Base-by-base conservation (phyloP, 768 basidiomycete genomes). In the Rhodotorula graminis region DNA sequence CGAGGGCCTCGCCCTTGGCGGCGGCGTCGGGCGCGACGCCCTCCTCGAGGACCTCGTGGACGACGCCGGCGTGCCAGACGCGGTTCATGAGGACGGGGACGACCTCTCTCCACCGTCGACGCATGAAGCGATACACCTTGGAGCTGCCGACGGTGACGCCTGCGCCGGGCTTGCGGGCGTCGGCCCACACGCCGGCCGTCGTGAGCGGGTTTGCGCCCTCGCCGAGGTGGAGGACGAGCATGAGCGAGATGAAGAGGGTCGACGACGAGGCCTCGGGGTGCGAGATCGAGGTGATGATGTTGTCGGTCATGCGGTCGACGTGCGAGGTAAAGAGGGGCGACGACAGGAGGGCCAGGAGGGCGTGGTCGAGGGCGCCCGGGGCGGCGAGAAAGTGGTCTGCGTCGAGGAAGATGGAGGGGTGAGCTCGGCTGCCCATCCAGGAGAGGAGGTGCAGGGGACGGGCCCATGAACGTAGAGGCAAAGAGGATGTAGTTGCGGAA, bases 271-370 rank as follows among this genome's bases (percentile, higher is more conserved):
- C 84, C 83, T 79, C 86, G 84, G 21, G 86, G 86, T 76, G 91
- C 88, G 61, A 88, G 64, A 75, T 64, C 23, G 55, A 44, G 46
- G 53, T 85, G 50, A 89, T 83, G 61, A 93, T 83, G 55, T 90
- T 85, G 75, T 92, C 90, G 67, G 88, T 87, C 91, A 94, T 94
- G 47, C 95, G 84, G 79, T 93, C 93, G 7, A 91, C 93, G 80
- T 97, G 93, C 78, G 90, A 94, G 5, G 86, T 81, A 77, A 97
- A 96, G 53, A 98, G 85, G 78, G 94, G 93, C 0, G 91, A 93
- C 65, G 88, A 86, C 55, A 94, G 83, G 21, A 98, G 82, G 44
- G 90, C 81, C 53, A 85, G 83, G 76, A 90, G 89, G 19, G 92
- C 92, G 79, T 93, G 89, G 72, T 92, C 87, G 59, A 97, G 84